A percentile compares a stretch with the other conserved stretches of the same genome.
Conservation (phyloP, 192 early-diverging fungal genomes). For the Coemansia sp. region DNA sequence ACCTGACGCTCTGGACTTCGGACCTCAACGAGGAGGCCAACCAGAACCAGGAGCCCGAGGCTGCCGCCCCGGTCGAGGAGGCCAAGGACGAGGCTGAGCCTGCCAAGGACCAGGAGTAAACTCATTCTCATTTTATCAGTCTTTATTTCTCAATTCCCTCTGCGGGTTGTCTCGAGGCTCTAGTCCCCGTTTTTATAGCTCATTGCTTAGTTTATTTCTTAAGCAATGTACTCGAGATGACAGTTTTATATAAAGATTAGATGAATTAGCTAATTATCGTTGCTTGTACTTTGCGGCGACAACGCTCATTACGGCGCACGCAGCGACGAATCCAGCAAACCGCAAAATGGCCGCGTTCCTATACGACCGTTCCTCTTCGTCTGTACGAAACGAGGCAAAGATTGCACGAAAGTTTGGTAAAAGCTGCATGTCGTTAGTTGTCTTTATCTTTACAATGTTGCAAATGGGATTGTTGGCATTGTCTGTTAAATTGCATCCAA, state of each 20-base stretch:
- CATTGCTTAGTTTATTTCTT: neutral
- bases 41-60: slow-evolving; percentile 23
- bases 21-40: slow-evolving; percentile 67
- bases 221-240: neutral
- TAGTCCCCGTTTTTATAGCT: neutral
- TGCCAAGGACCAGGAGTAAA: slow-evolving; percentile 12
- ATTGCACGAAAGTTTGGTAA: slow-evolving; percentile 58
- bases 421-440: slow-evolving; percentile 22
- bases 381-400: slow-evolving; percentile 55
- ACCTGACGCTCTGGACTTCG: slow-evolving; percentile 95
- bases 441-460: neutral
- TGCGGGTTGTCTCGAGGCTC: neutral
- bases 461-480: neutral
- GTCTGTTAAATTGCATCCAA: neutral
- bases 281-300: slow-evolving; percentile 40
- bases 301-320: slow-evolving; percentile 53
- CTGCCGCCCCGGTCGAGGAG: slow-evolving; percentile 13
- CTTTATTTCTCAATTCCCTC: slow-evolving; percentile 5
- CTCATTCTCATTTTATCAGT: neutral
- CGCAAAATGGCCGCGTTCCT: slow-evolving; percentile 46
- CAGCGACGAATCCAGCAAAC: slow-evolving; percentile 49
- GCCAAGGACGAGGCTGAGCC: slow-evolving; percentile 23
- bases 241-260: neutral
- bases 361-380: slow-evolving; percentile 53
- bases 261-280: neutral